Evolutionary conservation across 345 rosid species (phyloP), one percentile per base, ranked within the genome.

Genomic region (Erysimum cheiranthoides): DNA sequence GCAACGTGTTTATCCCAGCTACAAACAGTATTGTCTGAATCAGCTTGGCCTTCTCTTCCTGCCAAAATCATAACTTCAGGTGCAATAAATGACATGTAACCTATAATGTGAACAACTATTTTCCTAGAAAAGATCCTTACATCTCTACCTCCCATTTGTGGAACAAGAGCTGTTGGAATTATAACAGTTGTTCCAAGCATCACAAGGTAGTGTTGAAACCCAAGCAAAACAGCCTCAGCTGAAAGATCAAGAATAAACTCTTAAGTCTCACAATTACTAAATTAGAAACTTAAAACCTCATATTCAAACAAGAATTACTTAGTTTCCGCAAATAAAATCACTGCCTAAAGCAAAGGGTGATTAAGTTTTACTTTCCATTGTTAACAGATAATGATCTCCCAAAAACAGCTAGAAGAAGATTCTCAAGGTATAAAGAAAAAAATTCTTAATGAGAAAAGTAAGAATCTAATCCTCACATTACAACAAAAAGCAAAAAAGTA

Each of bases 101-200:
- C 38, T 27, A 25, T 28, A 17, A 8, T 62, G 4, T 30, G 66
- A 11, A 39, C 13, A 46, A 14, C 11, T 21, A n/a, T 5, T 12
- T 49, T 5, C 5, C 6, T 27, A 61, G 47, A 8, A 47, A 69
- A n/a, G 28, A 14, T 76, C 8, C 92, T 86, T 86, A 95, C 99
- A 82, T 90, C 90, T 89, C 97, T 83, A 74, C 99, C 99, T 66
- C 99, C 99, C 99, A 95, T 95, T 81, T 91, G 99, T 4, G 99
- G 99, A 68, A 95, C 99, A 17, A 95, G 97, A 53, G 97, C 80
- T 30, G 92, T 82, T n/a, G 98, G 98, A 73, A 95, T 95, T 74
- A 95, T 69, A 85, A 95, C 99, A 8, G 91, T 84, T 2, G 99
- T 95, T 74, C 99, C 97, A 56, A 95, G 93, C 97, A 92, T 92